phyloP scores from a whole-genome alignment of 257 asterid genomes.

The Solanum rostratum region DNA sequence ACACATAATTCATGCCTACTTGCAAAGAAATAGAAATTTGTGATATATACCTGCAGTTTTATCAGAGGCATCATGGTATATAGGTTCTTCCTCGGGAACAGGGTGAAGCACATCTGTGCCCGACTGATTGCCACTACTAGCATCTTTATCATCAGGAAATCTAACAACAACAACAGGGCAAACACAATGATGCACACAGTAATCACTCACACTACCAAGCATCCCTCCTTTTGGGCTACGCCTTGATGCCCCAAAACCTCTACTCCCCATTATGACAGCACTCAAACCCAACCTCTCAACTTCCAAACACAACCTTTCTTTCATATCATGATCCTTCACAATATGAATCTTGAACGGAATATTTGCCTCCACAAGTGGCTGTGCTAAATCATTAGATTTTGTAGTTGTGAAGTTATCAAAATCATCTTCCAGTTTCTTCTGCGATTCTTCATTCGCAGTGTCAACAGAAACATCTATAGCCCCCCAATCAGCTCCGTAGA shows the following conservation, averaged over 20 bases:
- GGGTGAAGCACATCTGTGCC: constrained; percentile 29
- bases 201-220: constrained; percentile 78
- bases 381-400: constrained; percentile 56
- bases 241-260: constrained; percentile 67
- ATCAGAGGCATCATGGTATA: constrained; percentile 47
- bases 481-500: constrained; percentile 69
- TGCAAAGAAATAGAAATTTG: background rate
- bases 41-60: constrained; percentile 29
- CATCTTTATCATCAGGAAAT: constrained; percentile 46
- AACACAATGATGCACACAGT: constrained; percentile 68
- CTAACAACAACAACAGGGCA: constrained; percentile 76
- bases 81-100: constrained; percentile 58
- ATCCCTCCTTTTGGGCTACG: constrained; percentile 55
- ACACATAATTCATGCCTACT: background rate
- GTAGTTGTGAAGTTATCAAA: constrained; percentile 50
- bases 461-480: constrained; percentile 31
- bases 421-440: constrained; percentile 58
- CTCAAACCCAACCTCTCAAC: constrained; percentile 75
- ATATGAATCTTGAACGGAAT: constrained; percentile 66
- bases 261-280: constrained; percentile 74
- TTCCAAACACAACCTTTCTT: constrained; percentile 79
- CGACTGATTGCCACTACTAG: constrained; percentile 3
- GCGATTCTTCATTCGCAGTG: constrained; percentile 39
- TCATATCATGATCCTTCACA: constrained; percentile 81
- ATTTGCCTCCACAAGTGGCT: constrained; percentile 49